Base-by-base conservation (phyloP, 1,284 basidiomycete genomes). In the Trametes polyzona region DNA sequence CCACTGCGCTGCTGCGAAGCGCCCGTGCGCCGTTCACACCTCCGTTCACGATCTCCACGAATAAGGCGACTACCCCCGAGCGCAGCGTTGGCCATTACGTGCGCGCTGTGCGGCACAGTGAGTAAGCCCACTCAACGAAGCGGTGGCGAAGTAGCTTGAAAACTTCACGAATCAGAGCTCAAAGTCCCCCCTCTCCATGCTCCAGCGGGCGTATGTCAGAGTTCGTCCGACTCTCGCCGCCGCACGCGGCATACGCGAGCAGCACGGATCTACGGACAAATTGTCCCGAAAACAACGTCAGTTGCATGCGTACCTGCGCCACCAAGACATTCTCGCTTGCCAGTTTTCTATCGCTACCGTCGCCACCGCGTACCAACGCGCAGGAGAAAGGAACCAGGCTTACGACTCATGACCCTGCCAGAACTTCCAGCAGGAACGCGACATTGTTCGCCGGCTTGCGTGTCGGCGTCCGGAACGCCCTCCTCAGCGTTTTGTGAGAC, bases 231-330 rank as follows among this genome's bases (percentile, higher is more conserved):
- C 37, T n/a, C 24, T 27, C 26, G 12, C 11, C 24, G 41, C 50
- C 41, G 50, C n/a, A 10, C 11, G 17, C 52, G 44, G 43, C 44
- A 47, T 54, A 21, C 12, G 23, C 52, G 37, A 23, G 9, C 33
- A 43, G n/a, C n/a, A n/a, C n/a, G n/a, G n/a, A n/a, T n/a, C n/a
- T 32, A 42, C 52, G 52, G 52, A 43, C 30, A 24, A 32, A 9
- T 23, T 19, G 12, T 21, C 8, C 19, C 21, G 29, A 35, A 14
- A 11, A 4, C 40, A 17, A 41, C 40, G 40, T 41, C 23, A n/a
- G 19, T 21, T 26, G 16, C 23, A 16, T 26, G 21, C 16, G 9
- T 24, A 12, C 29, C 33, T 21, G 33, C 30, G 23, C 30, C 44
- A 33, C 44, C 12, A 29, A 21, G 17, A 21, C 47, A 12, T 11